Percentiles rank a stretch among this genome's conserved stretches.
These are phyloP conservation scores for Hypoxylon sp. DNA, from an alignment of 2,329 filamentous ascomycete species.

Conservation along the genomic window DNA sequence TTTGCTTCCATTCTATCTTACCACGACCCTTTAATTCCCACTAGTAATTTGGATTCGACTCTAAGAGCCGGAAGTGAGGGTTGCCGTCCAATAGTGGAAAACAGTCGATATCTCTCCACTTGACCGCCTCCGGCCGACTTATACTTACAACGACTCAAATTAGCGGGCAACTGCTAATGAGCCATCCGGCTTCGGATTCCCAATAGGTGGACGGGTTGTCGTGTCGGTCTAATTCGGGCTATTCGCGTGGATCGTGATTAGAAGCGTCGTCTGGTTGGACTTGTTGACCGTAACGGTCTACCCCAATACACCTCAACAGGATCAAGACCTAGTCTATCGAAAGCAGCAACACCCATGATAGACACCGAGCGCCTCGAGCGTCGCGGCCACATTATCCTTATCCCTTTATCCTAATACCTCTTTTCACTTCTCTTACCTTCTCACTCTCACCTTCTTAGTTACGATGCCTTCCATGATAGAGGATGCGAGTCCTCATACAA, in stretches of 20 bases:
- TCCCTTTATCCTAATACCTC: slow-evolving; percentile 29
- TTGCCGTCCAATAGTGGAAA: slow-evolving; percentile 38
- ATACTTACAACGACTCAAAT: slow-evolving; percentile 23
- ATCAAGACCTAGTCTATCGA: slow-evolving; percentile 9
- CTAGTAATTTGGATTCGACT: slow-evolving; percentile 20
- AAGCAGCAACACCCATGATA: slow-evolving; percentile 37
- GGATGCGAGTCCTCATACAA: slow-evolving; percentile 39
- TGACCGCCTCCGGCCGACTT: slow-evolving; percentile 14
- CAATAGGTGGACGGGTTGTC: slow-evolving; percentile 1
- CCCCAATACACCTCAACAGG: slow-evolving; percentile 4
- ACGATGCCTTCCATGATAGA: slow-evolving; percentile 45
- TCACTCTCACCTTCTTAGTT: slow-evolving; percentile 1
- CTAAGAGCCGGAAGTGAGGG: slow-evolving; percentile 34
- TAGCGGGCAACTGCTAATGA: slow-evolving; percentile 3
- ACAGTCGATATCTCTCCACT: slow-evolving; percentile 21
- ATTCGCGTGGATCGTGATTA: slow-evolving; percentile 24
- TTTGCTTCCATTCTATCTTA: slow-evolving; percentile 21
- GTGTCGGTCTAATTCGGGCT: background rate
- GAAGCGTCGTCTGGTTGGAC: background rate
- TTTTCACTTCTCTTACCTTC: slow-evolving; percentile 3
- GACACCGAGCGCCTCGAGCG: slow-evolving; percentile 21
- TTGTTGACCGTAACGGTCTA: slow-evolving; percentile 1
- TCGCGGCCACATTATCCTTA: slow-evolving; percentile 16
- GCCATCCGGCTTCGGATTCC: background rate
- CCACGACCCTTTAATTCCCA: background rate